Base-by-base conservation (phyloP, 129 eudicot species). In the Flaveria sonorensis region DNA sequence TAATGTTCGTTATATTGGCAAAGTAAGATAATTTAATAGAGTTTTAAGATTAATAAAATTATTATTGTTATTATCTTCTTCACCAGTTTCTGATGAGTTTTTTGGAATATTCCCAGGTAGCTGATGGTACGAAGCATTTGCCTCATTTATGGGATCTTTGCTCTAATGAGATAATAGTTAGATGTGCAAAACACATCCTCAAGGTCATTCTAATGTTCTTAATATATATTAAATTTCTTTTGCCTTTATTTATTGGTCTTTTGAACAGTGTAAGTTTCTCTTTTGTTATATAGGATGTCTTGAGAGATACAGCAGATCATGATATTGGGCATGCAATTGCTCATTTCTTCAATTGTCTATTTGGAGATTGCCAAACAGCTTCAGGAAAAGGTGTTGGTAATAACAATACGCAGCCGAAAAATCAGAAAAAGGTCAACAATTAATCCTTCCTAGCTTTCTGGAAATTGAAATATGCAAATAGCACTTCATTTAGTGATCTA, bases 61-160 rank as follows among this genome's bases (percentile, higher is more conserved):
- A 9, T 1, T 12, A 39, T 10, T 52, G 7, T 42, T 43, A 64
- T 10, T n/a, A 16, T 21, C 56, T 18, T 30, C 10, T n/a, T 5
- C 3, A 55, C 59, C 18, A 15, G 3, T 46, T 70, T 55, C 10
- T 55, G 20, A 19, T 15, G 36, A 13, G 2, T 68, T 73, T 73
- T 42, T 81, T 63, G 68, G 28, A 74, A 56, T 43, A 45, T 45
- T 72, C 57, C 24, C 89, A 95, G 99, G 89, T 95, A 39, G 96
- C 99, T 55, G 91, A 92, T 66, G 97, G 99, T 71, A 89, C 96
- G 30, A 91, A 81, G 72, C 92, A 95, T 67, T 83, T 95, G 87
- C 97, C 99, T 73, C 99, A 95, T 80, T 85, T 95, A 24, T 89
- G 95, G 96, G 99, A 95, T 81, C 91, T 95, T 83, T 89, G 94